phyloP scores from a whole-genome alignment of 2,329 filamentous ascomycete genomes.

The Elsinoe australis region DNA sequence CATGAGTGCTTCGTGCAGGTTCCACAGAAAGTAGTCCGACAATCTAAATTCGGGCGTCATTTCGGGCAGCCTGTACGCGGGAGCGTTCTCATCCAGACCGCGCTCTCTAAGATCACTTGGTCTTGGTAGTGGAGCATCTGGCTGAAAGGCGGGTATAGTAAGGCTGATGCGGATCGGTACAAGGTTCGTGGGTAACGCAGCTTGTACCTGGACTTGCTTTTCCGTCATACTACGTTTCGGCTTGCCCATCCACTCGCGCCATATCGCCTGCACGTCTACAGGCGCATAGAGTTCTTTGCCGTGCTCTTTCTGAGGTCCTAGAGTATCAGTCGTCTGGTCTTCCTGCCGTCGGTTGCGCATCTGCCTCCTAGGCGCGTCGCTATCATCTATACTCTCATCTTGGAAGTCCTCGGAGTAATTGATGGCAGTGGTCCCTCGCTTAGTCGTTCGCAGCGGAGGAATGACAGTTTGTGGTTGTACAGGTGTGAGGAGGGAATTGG shows the following conservation, averaged over 20 bases:
- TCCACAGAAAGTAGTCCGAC: conserved; percentile 96
- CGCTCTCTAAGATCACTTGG: conserved; percentile 52
- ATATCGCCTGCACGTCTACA: conserved; percentile 80
- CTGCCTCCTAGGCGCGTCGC: conserved; percentile 60
- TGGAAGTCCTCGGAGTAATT: conserved; percentile 97
- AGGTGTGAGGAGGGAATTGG: conserved; percentile 83
- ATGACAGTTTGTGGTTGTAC: conserved; percentile 63
- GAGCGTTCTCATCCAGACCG: conserved; percentile 61
- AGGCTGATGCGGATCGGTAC: conserved; percentile 96
- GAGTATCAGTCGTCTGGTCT: conserved; percentile 50
- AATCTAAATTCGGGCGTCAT: conserved; percentile 76
- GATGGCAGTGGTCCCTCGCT: conserved; percentile 90
- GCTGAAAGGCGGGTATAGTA: conserved; percentile 72
- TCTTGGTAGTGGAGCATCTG: conserved; percentile 56
- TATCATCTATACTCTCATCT: conserved; percentile 70
- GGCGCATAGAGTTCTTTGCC: conserved; percentile 74
- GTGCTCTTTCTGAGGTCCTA: conserved; percentile 60
- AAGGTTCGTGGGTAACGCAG: conserved; percentile 75
- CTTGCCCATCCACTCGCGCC: conserved; percentile 92
- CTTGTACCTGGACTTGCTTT: conserved; percentile 56
- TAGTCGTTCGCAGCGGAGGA: conserved; percentile 75
- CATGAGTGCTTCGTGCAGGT: conserved; percentile 85
- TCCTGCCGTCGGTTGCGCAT: conserved; percentile 74
- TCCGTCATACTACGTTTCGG: conserved; percentile 47
- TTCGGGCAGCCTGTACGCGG: conserved; percentile 73